These are phyloP conservation scores for Tylopilus rubrobrunneus DNA, from an alignment of 768 basidiomycete species.

Conservation along the genomic window DNA sequence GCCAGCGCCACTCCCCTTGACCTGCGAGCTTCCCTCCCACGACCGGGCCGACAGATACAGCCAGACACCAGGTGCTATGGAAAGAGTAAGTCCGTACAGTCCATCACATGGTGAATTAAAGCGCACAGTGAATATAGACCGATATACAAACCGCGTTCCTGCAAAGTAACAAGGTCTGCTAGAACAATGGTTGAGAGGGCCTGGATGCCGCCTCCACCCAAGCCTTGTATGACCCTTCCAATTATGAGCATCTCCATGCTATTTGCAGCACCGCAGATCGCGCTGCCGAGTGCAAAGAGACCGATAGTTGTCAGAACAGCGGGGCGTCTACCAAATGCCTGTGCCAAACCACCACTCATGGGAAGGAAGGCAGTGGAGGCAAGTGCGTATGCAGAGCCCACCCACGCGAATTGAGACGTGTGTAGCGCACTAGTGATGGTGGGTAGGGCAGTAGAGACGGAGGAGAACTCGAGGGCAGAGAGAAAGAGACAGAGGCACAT, in stretches of 20 bases:
- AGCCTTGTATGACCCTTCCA: background rate
- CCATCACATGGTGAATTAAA: background rate
- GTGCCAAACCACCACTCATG: background rate
- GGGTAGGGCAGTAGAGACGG: background rate
- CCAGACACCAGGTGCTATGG: background rate
- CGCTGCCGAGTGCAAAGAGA: background rate
- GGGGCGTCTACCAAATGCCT: background rate
- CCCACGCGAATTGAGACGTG: background rate
- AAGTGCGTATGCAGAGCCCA: background rate
- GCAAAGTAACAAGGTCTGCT: background rate
- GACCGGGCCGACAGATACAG: background rate
- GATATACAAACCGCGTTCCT: background rate
- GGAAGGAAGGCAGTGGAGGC: background rate
- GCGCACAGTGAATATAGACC: background rate
- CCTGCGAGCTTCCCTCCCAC: background rate
- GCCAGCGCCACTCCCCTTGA: background rate
- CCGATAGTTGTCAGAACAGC: background rate
- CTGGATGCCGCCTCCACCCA: constrained; percentile 1
- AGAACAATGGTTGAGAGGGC: background rate
- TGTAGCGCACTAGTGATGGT: background rate
- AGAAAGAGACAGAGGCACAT: constrained; percentile 1
- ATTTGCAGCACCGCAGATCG: background rate
- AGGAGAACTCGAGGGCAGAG: background rate
- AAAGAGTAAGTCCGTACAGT: background rate
- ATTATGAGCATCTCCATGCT: background rate